Percentiles rank a stretch among this genome's conserved stretches.
These are phyloP conservation scores for Reticulascus tulasneorum DNA, from an alignment of 2,329 filamentous ascomycete species.

Conservation along the genomic window DNA sequence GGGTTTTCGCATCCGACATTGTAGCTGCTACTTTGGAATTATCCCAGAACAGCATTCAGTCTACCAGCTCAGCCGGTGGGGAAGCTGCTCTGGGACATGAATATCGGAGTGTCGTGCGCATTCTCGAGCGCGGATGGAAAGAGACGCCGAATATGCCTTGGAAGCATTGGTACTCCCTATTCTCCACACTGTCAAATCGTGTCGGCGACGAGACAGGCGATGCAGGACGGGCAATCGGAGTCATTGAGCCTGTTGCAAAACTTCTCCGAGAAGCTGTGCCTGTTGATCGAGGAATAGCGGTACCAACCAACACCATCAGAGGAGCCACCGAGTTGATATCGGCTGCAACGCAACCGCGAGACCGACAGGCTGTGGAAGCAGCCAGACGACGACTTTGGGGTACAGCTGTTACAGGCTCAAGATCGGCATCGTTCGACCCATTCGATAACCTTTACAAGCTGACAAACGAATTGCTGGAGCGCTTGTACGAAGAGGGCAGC, in stretches of 20 bases:
- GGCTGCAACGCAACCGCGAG: constrained; percentile 51
- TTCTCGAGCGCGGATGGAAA: constrained; percentile 60
- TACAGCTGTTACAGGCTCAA: constrained; percentile 35
- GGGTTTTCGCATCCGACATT: constrained; percentile 44
- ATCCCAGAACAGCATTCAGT: constrained; percentile 30
- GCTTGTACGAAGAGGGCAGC: constrained; percentile 47
- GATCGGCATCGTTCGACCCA: constrained; percentile 50
- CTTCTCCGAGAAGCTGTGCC: constrained; percentile 36
- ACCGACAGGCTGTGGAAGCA: constrained; percentile 60
- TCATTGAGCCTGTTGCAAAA: constrained; percentile 69
- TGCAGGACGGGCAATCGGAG: constrained; percentile 58
- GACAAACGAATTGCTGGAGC: constrained; percentile 46
- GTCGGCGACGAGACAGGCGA: constrained; percentile 63
- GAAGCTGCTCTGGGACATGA: constrained; percentile 58
- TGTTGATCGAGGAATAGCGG: constrained; percentile 12
- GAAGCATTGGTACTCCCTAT: constrained; percentile 49
- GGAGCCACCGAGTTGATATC: constrained; percentile 40
- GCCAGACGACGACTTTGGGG: constrained; percentile 66
- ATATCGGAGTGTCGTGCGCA: constrained; percentile 64
- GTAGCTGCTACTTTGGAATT: constrained; percentile 25
- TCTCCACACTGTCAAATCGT: constrained; percentile 51
- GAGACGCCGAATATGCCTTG: constrained; percentile 44
- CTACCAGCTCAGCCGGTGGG: constrained; percentile 32
- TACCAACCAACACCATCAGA: constrained; percentile 24
- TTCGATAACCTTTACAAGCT: constrained; percentile 65